phyloP scores from a whole-genome alignment of 352 stramenopile species.

The Phytophthora pisi region DNA sequence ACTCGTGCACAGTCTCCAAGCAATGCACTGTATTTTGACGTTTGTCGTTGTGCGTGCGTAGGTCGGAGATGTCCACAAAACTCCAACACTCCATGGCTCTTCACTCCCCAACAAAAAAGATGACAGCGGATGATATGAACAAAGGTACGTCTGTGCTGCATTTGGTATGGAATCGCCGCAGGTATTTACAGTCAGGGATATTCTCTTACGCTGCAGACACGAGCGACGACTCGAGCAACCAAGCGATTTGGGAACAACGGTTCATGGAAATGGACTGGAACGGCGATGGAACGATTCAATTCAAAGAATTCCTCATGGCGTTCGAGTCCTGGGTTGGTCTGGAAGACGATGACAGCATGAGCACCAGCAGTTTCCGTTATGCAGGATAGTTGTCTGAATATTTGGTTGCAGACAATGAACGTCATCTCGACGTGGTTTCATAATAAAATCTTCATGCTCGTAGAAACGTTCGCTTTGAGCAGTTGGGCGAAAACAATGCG shows the following conservation, averaged over 20 bases:
- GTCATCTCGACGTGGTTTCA: neutral
- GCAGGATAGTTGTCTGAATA: neutral
- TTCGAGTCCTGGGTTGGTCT: constrained; percentile 89
- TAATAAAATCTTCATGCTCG: neutral
- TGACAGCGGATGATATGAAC: constrained; percentile 39
- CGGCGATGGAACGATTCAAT: constrained; percentile 84
- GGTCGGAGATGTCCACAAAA: constrained; percentile 66
- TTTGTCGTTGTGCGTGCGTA: constrained; percentile 12
- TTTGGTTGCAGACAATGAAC: neutral
- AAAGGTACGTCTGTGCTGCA: constrained; percentile 19
- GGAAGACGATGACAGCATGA: constrained; percentile 46
- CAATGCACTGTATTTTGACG: neutral
- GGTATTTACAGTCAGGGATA: neutral
- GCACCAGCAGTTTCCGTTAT: neutral
- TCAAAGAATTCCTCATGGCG: constrained; percentile 90
- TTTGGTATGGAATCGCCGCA: neutral
- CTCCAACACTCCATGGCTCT: constrained; percentile 67
- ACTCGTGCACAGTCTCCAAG: neutral
- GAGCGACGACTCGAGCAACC: constrained; percentile 60
- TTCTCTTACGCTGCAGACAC: constrained; percentile 14
- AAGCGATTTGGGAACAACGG: constrained; percentile 78
- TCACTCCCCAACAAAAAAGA: constrained; percentile 84
- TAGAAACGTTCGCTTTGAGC: too few relatives aligned
- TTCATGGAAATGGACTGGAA: constrained; percentile 92
- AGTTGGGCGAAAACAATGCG: too few relatives aligned